Evolutionary conservation across 495 filamentous ascomycete genomes (phyloP), one percentile per base, ranked within the genome.

Genomic region (Xylaria scruposa): DNA sequence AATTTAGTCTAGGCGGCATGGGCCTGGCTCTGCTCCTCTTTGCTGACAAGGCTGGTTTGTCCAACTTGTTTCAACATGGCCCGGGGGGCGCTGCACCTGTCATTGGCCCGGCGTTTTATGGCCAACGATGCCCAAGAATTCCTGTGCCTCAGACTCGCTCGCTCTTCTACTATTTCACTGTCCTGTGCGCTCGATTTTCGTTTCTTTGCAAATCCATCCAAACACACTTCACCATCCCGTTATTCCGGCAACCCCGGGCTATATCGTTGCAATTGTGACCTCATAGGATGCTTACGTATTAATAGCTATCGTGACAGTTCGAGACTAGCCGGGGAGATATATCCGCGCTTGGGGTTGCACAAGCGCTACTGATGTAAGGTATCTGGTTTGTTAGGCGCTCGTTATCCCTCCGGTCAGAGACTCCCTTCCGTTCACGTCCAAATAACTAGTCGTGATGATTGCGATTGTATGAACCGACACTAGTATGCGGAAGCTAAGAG

Each of bases 31-130:
- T 29, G 47, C 47, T 46, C 51, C 65, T 59, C 24, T 33, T 3
- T 70, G 68, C 68, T 70, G 68, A 70, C 68, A 54, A 46, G 68
- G 60, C 68, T 70, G n/a, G 38, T 19, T 56, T 31, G 40, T 33
- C 68, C 68, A 54, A 40, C 47, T 64, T 44, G 68, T 61, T 54
- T 64, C 59, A 63, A 49, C n/a, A 24, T 46, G 21, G 36, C 42
- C 49, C 59, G 33, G 68, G 46, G 47, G 29, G 21, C n/a, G 42
- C 65, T 70, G 58, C 59, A 42, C 29, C 19, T n/a, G 33, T 54
- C 8, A 70, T 64, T 70, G 68, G 59, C 47, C 68, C 29, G 59
- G 49, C 42, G 31, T 70, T 70, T 54, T 70, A 56, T 56, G 7
- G 21, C 47, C 29, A 64, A 44, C 59, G 63, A 56, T 56, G 65